A percentile compares a stretch with the other conserved stretches of the same genome.
Conservation (phyloP, 257 asterid genomes). For the Solanum sparsipilum region DNA sequence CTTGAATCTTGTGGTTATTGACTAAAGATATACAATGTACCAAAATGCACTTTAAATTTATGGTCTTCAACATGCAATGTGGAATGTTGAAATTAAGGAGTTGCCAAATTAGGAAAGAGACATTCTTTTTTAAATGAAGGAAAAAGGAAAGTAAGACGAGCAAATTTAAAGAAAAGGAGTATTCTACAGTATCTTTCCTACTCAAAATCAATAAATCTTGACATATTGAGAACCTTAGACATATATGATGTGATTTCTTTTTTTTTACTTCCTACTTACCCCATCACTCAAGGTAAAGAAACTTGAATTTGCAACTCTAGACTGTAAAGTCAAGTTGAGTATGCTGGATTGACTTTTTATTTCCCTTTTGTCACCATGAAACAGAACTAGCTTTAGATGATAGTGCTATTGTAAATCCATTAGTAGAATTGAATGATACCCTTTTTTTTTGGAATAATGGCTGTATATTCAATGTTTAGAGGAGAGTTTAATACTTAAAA, state of each 20-base stretch:
- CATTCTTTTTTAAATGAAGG: background rate
- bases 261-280: background rate
- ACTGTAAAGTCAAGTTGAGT: background rate
- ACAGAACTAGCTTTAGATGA: background rate
- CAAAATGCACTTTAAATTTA: background rate
- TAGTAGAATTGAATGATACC: background rate
- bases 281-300: background rate
- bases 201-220: background rate
- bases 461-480: background rate
- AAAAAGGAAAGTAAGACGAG: background rate
- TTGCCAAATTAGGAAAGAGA: background rate
- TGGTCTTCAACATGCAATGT: background rate
- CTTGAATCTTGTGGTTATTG: background rate
- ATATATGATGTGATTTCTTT: background rate
- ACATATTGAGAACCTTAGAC: background rate
- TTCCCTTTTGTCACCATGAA: background rate
- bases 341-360: background rate
- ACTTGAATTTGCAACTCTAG: background rate
- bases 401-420: background rate
- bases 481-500: background rate
- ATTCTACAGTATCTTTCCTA: background rate
- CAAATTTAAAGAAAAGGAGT: background rate
- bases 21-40: background rate
- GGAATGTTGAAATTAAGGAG: background rate
- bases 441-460: background rate